phyloP scores from a whole-genome alignment of 2,329 filamentous ascomycete genomes.

The Tolypocladium nubicola region DNA sequence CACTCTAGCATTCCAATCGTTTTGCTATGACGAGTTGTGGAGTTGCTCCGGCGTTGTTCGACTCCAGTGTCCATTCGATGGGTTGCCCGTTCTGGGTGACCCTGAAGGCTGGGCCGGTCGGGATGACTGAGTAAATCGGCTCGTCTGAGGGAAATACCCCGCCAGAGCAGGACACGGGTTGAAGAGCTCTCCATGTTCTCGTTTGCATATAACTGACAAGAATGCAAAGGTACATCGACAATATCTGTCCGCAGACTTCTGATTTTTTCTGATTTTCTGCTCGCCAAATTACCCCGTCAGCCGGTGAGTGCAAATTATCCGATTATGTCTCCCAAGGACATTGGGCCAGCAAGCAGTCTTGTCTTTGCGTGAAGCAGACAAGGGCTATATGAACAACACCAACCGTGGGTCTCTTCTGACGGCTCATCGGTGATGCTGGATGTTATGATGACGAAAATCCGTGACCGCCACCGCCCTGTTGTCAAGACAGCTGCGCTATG shows the following conservation, averaged over 20 bases:
- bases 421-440: background rate
- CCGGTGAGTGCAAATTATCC: background rate
- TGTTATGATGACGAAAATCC: background rate
- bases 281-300: background rate
- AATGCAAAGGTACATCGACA: background rate
- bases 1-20: conserved; percentile 43
- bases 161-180: background rate
- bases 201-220: background rate
- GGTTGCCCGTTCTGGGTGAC: conserved; percentile 45
- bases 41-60: conserved; percentile 53
- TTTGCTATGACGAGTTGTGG: conserved; percentile 62
- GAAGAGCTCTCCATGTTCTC: background rate
- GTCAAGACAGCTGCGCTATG: background rate
- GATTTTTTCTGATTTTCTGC: background rate
- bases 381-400: background rate
- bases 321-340: background rate
- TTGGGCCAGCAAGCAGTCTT: background rate
- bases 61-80: conserved; percentile 42
- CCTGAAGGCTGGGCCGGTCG: conserved; percentile 39
- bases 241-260: background rate
- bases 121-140: conserved; percentile 59
- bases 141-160: conserved; percentile 36
- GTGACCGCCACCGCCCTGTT: background rate
- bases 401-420: too few relatives aligned
- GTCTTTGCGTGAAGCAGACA: background rate